A percentile compares a stretch with the other conserved stretches of the same genome.
Evolutionary conservation across 2,329 filamentous ascomycete genomes (phyloP).

Genomic region (Stenocarpella maydis): DNA sequence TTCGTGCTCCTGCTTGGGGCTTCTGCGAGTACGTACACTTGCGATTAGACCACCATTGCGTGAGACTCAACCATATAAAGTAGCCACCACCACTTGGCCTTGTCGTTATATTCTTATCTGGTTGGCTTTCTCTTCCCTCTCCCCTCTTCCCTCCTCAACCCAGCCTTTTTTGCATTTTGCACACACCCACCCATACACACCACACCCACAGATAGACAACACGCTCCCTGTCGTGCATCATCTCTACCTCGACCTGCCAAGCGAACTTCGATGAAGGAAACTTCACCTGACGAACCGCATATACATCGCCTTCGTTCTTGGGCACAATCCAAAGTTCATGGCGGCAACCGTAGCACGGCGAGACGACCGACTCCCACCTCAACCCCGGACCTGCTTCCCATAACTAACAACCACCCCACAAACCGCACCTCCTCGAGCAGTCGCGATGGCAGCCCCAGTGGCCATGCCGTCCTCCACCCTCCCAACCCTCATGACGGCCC

Average conservation of each 20-base stretch:
- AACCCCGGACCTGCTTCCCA: conserved; percentile 48
- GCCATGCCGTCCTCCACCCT: conserved; percentile 13
- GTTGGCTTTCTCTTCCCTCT: background rate
- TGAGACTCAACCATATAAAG: conserved; percentile 28
- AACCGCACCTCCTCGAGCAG: conserved; percentile 38
- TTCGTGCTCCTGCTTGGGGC: background rate
- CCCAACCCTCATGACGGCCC: conserved; percentile 24
- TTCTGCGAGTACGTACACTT: background rate
- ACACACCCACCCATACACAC: background rate
- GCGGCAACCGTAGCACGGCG: conserved; percentile 50
- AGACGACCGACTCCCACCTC: conserved; percentile 49
- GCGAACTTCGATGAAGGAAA: conserved; percentile 69
- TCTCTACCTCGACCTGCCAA: conserved; percentile 35
- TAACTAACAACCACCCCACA: conserved; percentile 45
- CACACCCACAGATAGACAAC: background rate
- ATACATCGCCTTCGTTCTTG: conserved; percentile 66
- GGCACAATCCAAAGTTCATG: conserved; percentile 64
- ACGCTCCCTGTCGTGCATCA: conserved; percentile 24
- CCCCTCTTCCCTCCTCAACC: background rate
- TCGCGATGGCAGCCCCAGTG: conserved; percentile 26
- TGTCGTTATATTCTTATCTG: background rate
- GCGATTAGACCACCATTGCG: background rate
- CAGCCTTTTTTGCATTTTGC: conserved; percentile 6
- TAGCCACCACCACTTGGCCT: background rate
- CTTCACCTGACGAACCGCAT: conserved; percentile 60